These are phyloP conservation scores for Trichoderma harzianum DNA, from an alignment of 2,329 filamentous ascomycete genomes.

Conservation along the genomic window DNA sequence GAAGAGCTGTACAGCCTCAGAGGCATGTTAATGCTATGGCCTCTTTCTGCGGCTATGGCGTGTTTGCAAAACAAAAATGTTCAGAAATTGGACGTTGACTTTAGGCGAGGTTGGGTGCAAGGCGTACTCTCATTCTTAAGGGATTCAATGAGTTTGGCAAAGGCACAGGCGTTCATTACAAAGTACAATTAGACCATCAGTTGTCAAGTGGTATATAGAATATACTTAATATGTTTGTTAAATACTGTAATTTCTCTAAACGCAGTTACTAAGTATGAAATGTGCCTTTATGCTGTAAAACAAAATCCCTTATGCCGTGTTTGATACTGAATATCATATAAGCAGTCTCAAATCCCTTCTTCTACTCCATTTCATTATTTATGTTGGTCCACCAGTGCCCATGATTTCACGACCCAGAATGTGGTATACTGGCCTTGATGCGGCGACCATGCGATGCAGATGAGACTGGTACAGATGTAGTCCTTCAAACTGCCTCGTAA, in stretches of 20 bases:
- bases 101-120: background rate
- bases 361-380: background rate
- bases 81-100: background rate
- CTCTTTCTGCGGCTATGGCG: background rate
- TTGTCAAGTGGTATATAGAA: rapidly evolving
- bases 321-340: background rate
- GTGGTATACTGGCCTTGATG: background rate
- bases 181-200: background rate
- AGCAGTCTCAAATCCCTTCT: background rate
- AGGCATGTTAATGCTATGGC: background rate
- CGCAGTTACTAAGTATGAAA: background rate
- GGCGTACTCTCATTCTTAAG: background rate
- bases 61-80: background rate
- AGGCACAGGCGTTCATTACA: background rate
- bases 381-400: background rate
- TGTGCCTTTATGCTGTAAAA: background rate
- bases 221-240: background rate
- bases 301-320: background rate
- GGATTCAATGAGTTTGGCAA: background rate
- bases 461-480: background rate
- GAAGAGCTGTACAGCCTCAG: background rate
- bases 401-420: background rate
- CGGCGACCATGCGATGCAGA: background rate
- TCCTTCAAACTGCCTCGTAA: rapidly evolving
- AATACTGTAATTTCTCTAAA: background rate